Base-by-base conservation (phyloP, 768 basidiomycete genomes). In the Amyloporia xantha region DNA sequence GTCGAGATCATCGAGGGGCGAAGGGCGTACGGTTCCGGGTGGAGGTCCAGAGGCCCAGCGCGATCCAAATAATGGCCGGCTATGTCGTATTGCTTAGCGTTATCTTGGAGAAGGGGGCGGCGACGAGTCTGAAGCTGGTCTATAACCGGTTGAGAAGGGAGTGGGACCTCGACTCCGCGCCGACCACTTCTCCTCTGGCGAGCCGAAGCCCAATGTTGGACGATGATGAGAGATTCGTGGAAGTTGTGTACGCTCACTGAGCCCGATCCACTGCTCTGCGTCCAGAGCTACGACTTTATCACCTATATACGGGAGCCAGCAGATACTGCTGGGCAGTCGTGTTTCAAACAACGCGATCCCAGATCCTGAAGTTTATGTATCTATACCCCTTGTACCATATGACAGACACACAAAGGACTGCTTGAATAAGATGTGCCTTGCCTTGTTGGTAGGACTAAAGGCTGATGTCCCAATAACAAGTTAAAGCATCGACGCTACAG, bases 101-200 rank as follows among this genome's bases (percentile, higher is more conserved):
- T 44, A 73, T 88, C 12, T 84, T 89, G 55, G 93, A 96, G 70
- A 92, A 84, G 64, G 95, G 95, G 3, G 84, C 92, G 15, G 71
- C 81, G 37, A 88, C 89, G 20, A 83, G 78, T 24, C 91, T 96
- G 71, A 86, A 82, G 65, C 74, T 78, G 44, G 71, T 91, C 24
- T 88, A 78, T 62, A 78, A 73, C 51, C 73, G 80, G 36, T 63
- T 96, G 48, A 72, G 75, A 52, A 69, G 73, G 25, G 75, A 80
- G 19, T 96, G 91, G 93, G 78, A 78, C 42, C 60, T 87, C 59
- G 82, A 83, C 49, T 60, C 64, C 21, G 60, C 69, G 21, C 58
- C 58, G 23, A 50, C 52, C 20, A 46, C 52, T 28, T 53, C 43
- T 40, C 36, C 48, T 13, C 48, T 53, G 54, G 50, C 49, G n/a